Evolutionary conservation across 495 filamentous ascomycete genomes (phyloP), one percentile per base, ranked within the genome.

Genomic region (Darksidea phi): DNA sequence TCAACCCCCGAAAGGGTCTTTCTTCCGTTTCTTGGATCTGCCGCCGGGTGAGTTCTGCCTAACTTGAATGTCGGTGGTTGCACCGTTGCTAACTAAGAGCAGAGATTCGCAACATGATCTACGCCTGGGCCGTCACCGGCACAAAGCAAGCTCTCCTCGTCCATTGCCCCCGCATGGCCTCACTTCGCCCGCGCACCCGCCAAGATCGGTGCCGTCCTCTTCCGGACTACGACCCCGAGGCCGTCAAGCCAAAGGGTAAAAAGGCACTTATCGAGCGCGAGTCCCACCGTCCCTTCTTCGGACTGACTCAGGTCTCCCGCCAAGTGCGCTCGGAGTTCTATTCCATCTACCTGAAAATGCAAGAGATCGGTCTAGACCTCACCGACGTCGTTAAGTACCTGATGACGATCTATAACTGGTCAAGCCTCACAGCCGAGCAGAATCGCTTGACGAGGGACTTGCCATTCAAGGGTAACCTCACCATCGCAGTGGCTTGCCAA

Each of bases 231-330:
- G 21, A 26, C 47, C 25, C 13, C 20, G 25, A 12, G 20, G 32
- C 20, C 13, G 15, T 45, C 41, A n/a, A 45, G 41, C 15, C 15
- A 4, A 17, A 45, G 41, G 20, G 41, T 13, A 24, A 54, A 21
- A 43, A 43, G 37, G 11, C 52, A 0, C 11, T 3, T 1, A 6
- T 10, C 8, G 25, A 32, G 28, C 28, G 37, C n/a, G 12, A 43
- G 4, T 37, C 28, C 4, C 3, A 10, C 28, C 54, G 54, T 7
- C 24, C 54, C 2, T 48, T 8, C 37, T 32, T 38, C 45, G 28
- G 2, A 4, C 55, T 58, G 1, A 48, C 55, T n/a, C 55, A 58
- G 41, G 55, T 58, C 55, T 58, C 25, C 46, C 21, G 28, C 23
- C 26, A 49, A 28, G 49, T 58, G 3, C 55, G 55, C 43, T n/a